Evolutionary conservation across 2,329 filamentous ascomycete genomes (phyloP).

Genomic region (Tolypocladium amazonense): DNA sequence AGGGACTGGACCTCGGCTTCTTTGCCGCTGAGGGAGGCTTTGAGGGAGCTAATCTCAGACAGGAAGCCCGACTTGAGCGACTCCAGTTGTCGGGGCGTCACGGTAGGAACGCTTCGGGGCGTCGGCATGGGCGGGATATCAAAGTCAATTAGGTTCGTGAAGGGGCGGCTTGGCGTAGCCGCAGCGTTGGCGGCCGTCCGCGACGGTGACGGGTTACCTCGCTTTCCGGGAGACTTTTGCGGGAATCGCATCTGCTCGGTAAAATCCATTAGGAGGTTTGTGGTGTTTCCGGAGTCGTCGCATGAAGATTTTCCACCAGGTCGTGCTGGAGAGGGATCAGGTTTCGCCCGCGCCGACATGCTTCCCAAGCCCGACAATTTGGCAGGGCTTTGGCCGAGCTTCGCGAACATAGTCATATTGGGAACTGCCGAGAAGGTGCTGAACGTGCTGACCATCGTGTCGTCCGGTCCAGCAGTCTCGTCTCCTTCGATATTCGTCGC

Average conservation of each 20-base stretch:
- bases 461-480: conserved; percentile 47
- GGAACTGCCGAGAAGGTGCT: conserved; percentile 86
- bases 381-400: conserved; percentile 55
- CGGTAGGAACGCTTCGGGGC: conserved; percentile 78
- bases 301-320: conserved; percentile 21
- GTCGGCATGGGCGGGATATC: conserved; percentile 92
- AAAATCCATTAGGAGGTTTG: conserved; percentile 78
- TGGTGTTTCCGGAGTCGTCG: conserved; percentile 48
- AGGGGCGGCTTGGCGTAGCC: conserved; percentile 39
- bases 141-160: conserved; percentile 59
- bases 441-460: conserved; percentile 70
- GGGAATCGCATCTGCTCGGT: conserved; percentile 57
- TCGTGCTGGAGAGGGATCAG: conserved; percentile 23
- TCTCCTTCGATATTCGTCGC: conserved; percentile 15
- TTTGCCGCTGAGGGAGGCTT: conserved; percentile 81
- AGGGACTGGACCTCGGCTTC: conserved; percentile 84
- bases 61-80: conserved; percentile 83
- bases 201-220: conserved; percentile 18
- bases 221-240: conserved; percentile 37
- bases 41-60: conserved; percentile 89
- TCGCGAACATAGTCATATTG: conserved; percentile 75
- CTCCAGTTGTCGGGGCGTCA: conserved; percentile 87
- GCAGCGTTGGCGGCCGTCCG: conserved; percentile 17
- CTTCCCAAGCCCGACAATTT: conserved; percentile 34
- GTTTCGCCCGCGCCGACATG: conserved; percentile 25